A percentile compares a stretch with the other conserved stretches of the same genome.
phyloP scores from a whole-genome alignment of 2,329 filamentous ascomycete genomes.

The Sclerotinia nivalis region DNA sequence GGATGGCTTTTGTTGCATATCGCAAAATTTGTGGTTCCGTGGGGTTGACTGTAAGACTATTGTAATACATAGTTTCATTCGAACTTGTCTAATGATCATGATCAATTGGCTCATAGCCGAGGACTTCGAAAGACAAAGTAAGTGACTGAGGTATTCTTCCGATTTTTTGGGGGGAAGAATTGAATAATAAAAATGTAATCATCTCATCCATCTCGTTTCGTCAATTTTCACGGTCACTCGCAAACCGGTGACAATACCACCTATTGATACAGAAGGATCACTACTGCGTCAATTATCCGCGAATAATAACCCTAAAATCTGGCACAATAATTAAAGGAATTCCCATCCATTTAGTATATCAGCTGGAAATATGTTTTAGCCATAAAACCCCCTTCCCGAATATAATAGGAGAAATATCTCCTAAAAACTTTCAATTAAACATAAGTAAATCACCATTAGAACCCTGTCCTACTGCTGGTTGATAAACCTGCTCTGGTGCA shows the following conservation, averaged over 20 bases:
- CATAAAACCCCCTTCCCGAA: neutral
- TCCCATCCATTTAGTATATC: conserved; percentile 10
- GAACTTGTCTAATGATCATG: neutral
- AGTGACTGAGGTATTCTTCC: neutral
- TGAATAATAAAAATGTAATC: neutral
- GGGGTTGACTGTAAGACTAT: neutral
- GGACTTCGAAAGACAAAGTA: neutral
- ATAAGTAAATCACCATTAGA: conserved; percentile 69
- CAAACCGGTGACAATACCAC: neutral
- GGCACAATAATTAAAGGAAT: neutral
- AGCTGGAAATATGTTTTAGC: conserved; percentile 5
- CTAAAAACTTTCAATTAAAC: conserved; percentile 21
- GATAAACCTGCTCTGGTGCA: conserved; percentile 72
- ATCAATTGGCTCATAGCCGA: neutral
- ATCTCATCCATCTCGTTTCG: neutral
- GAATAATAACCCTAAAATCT: neutral
- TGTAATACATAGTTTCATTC: no score
- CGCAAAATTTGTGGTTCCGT: neutral
- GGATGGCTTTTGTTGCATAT: neutral
- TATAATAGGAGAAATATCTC: conserved; percentile 1
- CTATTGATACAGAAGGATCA: neutral
- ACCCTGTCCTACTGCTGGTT: conserved; percentile 63
- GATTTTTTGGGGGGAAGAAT: neutral
- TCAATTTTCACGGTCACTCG: neutral
- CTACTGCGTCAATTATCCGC: neutral